These are phyloP conservation scores for Yarrowia sp. DNA, from an alignment of 805 yeast genomes.

Conservation along the genomic window DNA sequence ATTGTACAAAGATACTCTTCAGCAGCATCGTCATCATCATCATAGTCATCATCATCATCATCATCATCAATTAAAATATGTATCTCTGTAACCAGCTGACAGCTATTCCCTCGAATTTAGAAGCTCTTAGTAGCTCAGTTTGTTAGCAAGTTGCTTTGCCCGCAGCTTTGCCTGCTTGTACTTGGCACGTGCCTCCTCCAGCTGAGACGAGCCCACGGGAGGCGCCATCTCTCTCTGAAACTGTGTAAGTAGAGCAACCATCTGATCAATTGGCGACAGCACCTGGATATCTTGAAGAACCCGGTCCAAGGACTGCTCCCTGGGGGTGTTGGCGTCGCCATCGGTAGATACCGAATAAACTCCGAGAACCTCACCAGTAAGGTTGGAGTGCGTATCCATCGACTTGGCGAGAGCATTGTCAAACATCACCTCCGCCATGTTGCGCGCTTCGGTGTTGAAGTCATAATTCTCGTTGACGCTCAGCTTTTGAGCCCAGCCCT, in stretches of 20 bases:
- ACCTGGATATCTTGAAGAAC: constrained; percentile 11
- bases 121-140: constrained; percentile 10
- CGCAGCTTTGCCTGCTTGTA: constrained; percentile 11
- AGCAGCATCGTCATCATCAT: constrained; percentile 12
- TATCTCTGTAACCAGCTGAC: constrained; percentile 4
- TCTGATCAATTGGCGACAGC: constrained; percentile 11
- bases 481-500: not conserved
- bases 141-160: constrained; percentile 10
- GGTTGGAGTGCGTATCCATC: constrained; percentile 2
- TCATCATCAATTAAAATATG: not conserved
- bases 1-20: no score
- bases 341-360: not conserved
- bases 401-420: constrained; percentile 21
- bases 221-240: constrained; percentile 19
- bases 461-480: constrained; percentile 15
- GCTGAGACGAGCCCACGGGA: not conserved
- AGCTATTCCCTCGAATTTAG: not conserved
- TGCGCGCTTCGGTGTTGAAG: constrained; percentile 7
- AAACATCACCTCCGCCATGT: constrained; percentile 15
- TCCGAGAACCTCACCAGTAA: constrained; percentile 13
- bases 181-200: constrained; percentile 13
- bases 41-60: not conserved
- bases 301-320: constrained; percentile 4
- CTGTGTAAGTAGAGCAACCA: constrained; percentile 4
- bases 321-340: not conserved